A percentile compares a stretch with the other conserved stretches of the same genome.
Conservation (phyloP, 1,139 yeast species). For the Pichia sp. region DNA sequence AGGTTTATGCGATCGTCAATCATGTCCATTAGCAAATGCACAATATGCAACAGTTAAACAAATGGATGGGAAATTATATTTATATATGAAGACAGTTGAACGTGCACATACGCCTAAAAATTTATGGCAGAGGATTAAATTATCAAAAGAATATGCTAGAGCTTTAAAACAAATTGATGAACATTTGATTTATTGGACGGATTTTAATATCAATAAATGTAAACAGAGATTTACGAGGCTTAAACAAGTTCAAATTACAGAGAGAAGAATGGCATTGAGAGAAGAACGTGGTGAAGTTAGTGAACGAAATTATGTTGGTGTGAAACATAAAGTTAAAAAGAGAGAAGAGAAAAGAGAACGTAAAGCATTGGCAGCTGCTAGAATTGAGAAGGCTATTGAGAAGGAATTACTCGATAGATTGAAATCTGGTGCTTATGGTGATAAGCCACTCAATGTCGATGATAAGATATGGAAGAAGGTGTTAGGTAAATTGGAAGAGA, state of each 20-base stretch:
- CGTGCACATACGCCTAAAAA: constrained; percentile 92
- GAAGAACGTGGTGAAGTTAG: constrained; percentile 41
- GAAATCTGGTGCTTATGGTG: constrained; percentile 97
- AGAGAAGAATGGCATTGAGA: constrained; percentile 82
- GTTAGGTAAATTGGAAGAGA: constrained; percentile 62
- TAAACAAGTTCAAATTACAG: constrained; percentile 95
- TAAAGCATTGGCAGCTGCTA: constrained; percentile 94
- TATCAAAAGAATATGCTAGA: constrained; percentile 79
- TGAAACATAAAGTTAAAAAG: constrained; percentile 88
- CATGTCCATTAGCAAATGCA: constrained; percentile 95
- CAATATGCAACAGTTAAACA: constrained; percentile 91
- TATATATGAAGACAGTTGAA: constrained; percentile 96
- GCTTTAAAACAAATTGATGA: constrained; percentile 87
- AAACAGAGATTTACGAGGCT: constrained; percentile 91
- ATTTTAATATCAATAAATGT: constrained; percentile 84
- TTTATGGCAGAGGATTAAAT: constrained; percentile 88
- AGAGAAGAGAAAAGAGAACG: constrained; percentile 92
- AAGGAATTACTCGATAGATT: constrained; percentile 89
- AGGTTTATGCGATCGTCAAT: constrained; percentile 86
- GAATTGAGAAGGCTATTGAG: constrained; percentile 93
- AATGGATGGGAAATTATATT: constrained; percentile 78
- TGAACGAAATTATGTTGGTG: constrained; percentile 87
- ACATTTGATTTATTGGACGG: constrained; percentile 87
- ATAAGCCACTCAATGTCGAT: constrained; percentile 93
- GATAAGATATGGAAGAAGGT: constrained; percentile 95